Evolutionary conservation across 2,329 filamentous ascomycete species (phyloP).

Genomic region (Diplodia seriata): DNA sequence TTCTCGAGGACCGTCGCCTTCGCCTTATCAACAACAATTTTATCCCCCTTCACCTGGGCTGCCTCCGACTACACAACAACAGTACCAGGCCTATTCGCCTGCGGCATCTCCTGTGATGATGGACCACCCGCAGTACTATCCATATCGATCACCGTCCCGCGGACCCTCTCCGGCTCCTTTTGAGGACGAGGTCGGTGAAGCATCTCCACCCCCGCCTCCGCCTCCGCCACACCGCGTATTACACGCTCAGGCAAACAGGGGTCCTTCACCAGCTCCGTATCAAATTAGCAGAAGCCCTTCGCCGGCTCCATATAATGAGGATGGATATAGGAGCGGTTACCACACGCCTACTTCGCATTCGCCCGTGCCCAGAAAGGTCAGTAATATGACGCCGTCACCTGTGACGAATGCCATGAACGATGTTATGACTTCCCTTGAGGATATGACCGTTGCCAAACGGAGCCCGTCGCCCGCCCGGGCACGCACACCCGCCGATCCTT

Average conservation of each 20-base stretch:
- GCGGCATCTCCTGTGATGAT: conserved; percentile 30
- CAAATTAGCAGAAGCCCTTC: conserved; percentile 41
- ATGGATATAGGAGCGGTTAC: conserved; percentile 48
- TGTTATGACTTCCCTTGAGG: conserved; percentile 92
- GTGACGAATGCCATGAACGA: conserved; percentile 96
- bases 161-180: conserved; percentile 37
- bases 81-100: conserved; percentile 34
- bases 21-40: conserved; percentile 28
- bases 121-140: neutral
- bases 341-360: conserved; percentile 73
- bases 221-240: conserved; percentile 77
- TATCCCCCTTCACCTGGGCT: conserved; percentile 48
- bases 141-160: conserved; percentile 34
- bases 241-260: conserved; percentile 56
- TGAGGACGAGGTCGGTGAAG: conserved; percentile 55
- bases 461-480: conserved; percentile 60
- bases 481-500: conserved; percentile 71
- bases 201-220: conserved; percentile 81
- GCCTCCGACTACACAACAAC: conserved; percentile 36
- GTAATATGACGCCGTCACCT: conserved; percentile 79
- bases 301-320: conserved; percentile 38
- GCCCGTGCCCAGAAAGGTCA: conserved; percentile 54
- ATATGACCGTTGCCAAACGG: conserved; percentile 71
- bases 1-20: conserved; percentile 37
- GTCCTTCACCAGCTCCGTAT: conserved; percentile 53